phyloP scores from a whole-genome alignment of 352 stramenopile species.

The Pythium myriotylum region DNA sequence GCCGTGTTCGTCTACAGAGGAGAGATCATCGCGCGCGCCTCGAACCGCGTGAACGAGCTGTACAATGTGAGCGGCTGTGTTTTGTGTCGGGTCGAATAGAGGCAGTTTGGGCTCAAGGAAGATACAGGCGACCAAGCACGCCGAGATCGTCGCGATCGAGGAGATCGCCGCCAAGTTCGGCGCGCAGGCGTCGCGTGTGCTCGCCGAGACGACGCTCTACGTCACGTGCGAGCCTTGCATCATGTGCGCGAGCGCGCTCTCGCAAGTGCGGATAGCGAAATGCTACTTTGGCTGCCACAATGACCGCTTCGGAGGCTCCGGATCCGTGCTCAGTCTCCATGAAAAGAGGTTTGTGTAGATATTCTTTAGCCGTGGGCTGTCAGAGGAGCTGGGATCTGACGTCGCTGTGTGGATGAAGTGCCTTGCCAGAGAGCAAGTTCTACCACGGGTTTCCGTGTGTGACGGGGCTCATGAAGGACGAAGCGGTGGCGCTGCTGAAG shows the following conservation, averaged over 20 bases:
- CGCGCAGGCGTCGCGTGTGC: conserved; percentile 40
- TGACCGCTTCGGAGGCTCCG: conserved; percentile 92
- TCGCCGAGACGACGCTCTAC: conserved; percentile 72
- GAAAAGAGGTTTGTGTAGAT: conserved; percentile 42
- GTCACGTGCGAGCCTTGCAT: conserved; percentile 95
- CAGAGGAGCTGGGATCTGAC: neutral
- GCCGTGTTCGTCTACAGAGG: conserved; percentile 89
- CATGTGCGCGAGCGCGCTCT: conserved; percentile 92
- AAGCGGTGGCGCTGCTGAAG: conserved; percentile 84
- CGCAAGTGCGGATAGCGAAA: conserved; percentile 65
- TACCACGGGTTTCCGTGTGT: conserved; percentile 67
- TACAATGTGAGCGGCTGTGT: conserved; percentile 57
- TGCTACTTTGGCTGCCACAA: conserved; percentile 93
- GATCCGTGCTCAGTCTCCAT: conserved; percentile 89
- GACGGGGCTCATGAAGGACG: conserved; percentile 79
- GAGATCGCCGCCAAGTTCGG: conserved; percentile 58
- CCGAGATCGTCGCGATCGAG: conserved; percentile 91
- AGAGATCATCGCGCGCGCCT: conserved; percentile 76
- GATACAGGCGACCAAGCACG: conserved; percentile 83
- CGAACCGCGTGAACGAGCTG: conserved; percentile 89
- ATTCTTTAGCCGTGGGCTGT: conserved; percentile 7
- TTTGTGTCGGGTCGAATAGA: too few species aligned
- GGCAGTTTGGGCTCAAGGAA: too few species aligned
- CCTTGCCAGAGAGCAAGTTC: conserved; percentile 45
- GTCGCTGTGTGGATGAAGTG: neutral